Base-by-base conservation (phyloP, 2,329 filamentous ascomycete species). In the Penicillium olsonii region DNA sequence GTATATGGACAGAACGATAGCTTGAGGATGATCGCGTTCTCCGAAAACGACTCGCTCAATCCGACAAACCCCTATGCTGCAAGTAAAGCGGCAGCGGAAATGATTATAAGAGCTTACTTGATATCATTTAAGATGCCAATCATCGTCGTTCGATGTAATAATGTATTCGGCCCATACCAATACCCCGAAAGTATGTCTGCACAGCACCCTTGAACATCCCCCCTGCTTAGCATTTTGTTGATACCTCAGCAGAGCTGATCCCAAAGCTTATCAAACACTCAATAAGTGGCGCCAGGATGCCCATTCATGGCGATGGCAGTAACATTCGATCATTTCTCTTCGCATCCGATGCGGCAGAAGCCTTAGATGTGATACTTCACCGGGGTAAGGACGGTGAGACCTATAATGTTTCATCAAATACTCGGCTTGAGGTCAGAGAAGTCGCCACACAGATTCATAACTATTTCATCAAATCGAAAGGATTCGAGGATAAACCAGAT, bases 61-160 rank as follows among this genome's bases (percentile, higher is more conserved):
- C 89, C 89, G 0, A 92, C 88, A 17, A 94, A 92, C 63, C 89
- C 89, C 12, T 92, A 92, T 60, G 85, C 87, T 9, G 88, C 88
- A 17, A 87, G 84, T 71, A 92, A 92, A 71, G 88, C 88, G 2
- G 88, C 88, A 1, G 88, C 88, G 5, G 88, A 92, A 73, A 91
- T 91, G 87, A 78, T 90, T 63, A 87, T 92, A n/a, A 85, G 87
- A 68, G 89, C 88, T n/a, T 94, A 92, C 68, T 81, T 86, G 66
- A 90, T 88, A 74, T 89, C 85, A 69, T 92, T 91, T 77, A 87
- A 87, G 68, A 77, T 94, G 11, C 88, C 88, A 1, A 83, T 84
- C 43, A 89, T 92, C 56, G 88, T 92, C 60, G 86, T 92, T 22
- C 80, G 88, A 42, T 87, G 87, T 67, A 92, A 92, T 75, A 92